Base-by-base conservation (phyloP, 2,329 filamentous ascomycete genomes). In the Trichoderma aggressivum region DNA sequence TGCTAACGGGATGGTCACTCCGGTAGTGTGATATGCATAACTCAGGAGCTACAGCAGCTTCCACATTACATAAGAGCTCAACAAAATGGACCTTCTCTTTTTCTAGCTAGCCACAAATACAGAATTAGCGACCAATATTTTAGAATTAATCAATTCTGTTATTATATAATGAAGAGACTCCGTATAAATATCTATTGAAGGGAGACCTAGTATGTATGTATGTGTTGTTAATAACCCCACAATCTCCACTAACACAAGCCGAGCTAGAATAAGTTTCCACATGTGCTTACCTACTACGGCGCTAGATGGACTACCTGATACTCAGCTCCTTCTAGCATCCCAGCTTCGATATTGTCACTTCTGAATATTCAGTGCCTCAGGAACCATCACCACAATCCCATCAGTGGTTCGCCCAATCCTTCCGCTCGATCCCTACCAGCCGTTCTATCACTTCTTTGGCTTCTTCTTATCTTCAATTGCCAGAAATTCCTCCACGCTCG, bases 401-500 rank as follows among this genome's bases (percentile, higher is more conserved):
- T 47, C 43, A 32, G 14, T 36, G 61, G 43, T 50, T 55, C n/a
- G 30, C 59, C 30, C n/a, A 24, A 53, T 36, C 16, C 32, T 14
- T 21, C 50, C 32, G n/a, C 50, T 14, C 32, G 32, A 58, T 30
- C 50, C 32, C 81, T 72, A 80, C 83, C 70, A 85, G 84, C 10
- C 47, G n/a, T 34, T 74, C 85, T 85, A 64, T 81, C 86, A 74
- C 80, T 86, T 73, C 28, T 34, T 14, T 34, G 73, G 79, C 82
- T 72, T 74, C 78, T 72, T 78, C 80, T 34, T 80, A 79, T 74
- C 76, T 79, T 72, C 72, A 78, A 53, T 75, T 80, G 67, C 75
- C 77, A 53, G 77, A 78, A 72, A 74, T 78, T 65, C 79, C 80
- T 71, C 74, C 77, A 72, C 77, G 71, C 56, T 74, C 75, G 36